Evolutionary conservation across 1,139 yeast genomes (phyloP), one percentile per base, ranked within the genome.

Genomic region (Zygosaccharomyces sapae): DNA sequence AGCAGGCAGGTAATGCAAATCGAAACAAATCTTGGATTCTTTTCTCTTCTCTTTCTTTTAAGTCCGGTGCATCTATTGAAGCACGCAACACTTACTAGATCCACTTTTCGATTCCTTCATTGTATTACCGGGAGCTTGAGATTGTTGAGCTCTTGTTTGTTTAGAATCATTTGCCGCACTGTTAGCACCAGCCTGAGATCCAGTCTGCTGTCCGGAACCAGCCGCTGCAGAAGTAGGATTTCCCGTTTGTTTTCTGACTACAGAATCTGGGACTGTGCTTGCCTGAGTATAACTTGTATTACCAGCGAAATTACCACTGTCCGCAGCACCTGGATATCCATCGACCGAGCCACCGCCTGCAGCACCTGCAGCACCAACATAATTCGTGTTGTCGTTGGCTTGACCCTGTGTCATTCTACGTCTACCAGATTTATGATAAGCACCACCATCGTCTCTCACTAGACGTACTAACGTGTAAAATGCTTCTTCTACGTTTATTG

Each of bases 401-500:
- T 27, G 31, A n/a, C 48, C 46, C 8, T 47, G 44, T 8, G 46
- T 46, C 10, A 20, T 43, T 19, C 46, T 49, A n/a, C 46, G 49
- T 13, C 41, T 43, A 3, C 48, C 29, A 20, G 45, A 50, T 45
- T 54, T 50, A 44, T 62, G 67, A 49, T 55, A 62, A 10, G 53
- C 50, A 18, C 61, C 67, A 20, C 68, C 67, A 35, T 59, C 69
- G 51, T 75, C 73, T 55, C 83, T 72, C 48, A 85, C 81, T 43
- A 77, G 75, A 54, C 90, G 75, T 7, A 85, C 94, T 54, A 86
- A 72, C 36, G 81, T 84, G 62, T 76, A 83, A 67, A 92, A 92
- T 2, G 95, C 88, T 61, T 88, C 95, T 66, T 92, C 97, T 46
- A 92, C 97, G 61, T 92, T 89, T 65, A 88, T 81, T 57, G 95